phyloP scores from a whole-genome alignment of 2,329 filamentous ascomycete species.

The Talaromyces sp. region DNA sequence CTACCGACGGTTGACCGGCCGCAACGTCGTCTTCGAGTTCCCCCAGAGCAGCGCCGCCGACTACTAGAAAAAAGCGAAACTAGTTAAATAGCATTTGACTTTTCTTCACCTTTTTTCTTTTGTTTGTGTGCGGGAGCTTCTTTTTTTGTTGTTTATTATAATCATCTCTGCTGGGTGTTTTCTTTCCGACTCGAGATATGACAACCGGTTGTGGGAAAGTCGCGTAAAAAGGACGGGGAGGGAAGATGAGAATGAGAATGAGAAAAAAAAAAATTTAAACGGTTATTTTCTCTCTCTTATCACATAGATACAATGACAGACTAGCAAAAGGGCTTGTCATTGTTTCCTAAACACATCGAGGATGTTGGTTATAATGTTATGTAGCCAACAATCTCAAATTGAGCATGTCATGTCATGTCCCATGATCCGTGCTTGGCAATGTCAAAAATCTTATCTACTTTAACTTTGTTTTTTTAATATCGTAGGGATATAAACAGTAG shows the following conservation, averaged over 20 bases:
- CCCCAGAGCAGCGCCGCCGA: slow-evolving; percentile 74
- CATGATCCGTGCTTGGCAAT: slow-evolving; percentile 10
- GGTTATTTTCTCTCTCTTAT: not conserved
- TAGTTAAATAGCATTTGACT: slow-evolving; percentile 13
- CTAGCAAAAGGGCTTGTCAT: not conserved
- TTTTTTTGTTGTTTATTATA: slow-evolving; percentile 13
- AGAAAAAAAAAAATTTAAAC: not conserved
- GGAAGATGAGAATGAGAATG: slow-evolving; percentile 6
- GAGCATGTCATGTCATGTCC: slow-evolving; percentile 15
- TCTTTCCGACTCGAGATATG: slow-evolving; percentile 6
- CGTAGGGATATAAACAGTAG: not conserved
- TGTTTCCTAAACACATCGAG: not conserved
- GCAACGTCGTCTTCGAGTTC: slow-evolving; percentile 97
- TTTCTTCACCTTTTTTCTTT: slow-evolving; percentile 22
- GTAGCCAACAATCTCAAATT: slow-evolving; percentile 3
- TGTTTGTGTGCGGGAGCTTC: slow-evolving; percentile 16
- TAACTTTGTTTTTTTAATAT: not conserved
- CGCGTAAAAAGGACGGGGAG: not conserved
- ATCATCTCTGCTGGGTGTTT: slow-evolving; percentile 10
- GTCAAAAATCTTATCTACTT: slow-evolving; percentile 14
- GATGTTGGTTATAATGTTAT: not conserved
- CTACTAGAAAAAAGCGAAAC: slow-evolving; percentile 58
- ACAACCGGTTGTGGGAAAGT: not conserved
- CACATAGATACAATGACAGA: slow-evolving; percentile 1
- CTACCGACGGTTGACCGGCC: slow-evolving; percentile 96